Evolutionary conservation across 1,284 basidiomycete species (phyloP).

Genomic region (Cutaneotrichosporon mucoides): DNA sequence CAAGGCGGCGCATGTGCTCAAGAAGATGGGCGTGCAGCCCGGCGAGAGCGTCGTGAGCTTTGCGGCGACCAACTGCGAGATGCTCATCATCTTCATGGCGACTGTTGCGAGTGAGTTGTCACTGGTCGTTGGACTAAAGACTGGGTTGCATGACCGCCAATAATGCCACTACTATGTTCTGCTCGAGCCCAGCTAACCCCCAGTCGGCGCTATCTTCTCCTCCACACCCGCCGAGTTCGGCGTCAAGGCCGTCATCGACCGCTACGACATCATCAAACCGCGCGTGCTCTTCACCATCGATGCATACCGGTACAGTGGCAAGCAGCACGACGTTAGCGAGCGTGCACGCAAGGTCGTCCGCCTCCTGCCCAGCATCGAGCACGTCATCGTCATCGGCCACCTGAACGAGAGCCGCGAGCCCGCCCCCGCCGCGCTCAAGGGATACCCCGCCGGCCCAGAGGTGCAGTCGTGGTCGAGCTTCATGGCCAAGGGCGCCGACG

Average conservation of each 20-base stretch:
- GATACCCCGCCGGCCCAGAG: conserved; percentile 9
- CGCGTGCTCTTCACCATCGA: conserved; percentile 46
- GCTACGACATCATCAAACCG: conserved; percentile 35
- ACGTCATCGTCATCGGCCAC: conserved; percentile 36
- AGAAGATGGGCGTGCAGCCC: conserved; percentile 15
- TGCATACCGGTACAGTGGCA: conserved; percentile 40
- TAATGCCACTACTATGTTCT: too few relatives aligned
- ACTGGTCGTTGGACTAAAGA: too few relatives aligned
- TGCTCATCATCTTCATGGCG: conserved; percentile 19
- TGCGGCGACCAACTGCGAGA: conserved; percentile 20
- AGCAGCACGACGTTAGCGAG: conserved; percentile 28
- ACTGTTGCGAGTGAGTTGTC: conserved; percentile 8
- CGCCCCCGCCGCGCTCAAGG: conserved; percentile 6
- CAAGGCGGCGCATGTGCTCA: conserved; percentile 13
- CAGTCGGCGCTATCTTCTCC: conserved; percentile 27
- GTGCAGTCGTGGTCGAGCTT: conserved; percentile 13
- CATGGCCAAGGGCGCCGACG: conserved; percentile 16
- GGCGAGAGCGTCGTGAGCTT: conserved; percentile 20
- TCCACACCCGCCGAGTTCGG: conserved; percentile 30
- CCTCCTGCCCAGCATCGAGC: conserved; percentile 23
- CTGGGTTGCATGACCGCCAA: too few relatives aligned
- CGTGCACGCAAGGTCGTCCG: conserved; percentile 25
- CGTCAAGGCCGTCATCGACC: conserved; percentile 27
- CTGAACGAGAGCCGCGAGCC: conserved; percentile 28
- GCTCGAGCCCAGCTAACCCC: not conserved